Evolutionary conservation across 352 stramenopile species (phyloP), one percentile per base, ranked within the genome.

Genomic region (Phytophthora foliorum): DNA sequence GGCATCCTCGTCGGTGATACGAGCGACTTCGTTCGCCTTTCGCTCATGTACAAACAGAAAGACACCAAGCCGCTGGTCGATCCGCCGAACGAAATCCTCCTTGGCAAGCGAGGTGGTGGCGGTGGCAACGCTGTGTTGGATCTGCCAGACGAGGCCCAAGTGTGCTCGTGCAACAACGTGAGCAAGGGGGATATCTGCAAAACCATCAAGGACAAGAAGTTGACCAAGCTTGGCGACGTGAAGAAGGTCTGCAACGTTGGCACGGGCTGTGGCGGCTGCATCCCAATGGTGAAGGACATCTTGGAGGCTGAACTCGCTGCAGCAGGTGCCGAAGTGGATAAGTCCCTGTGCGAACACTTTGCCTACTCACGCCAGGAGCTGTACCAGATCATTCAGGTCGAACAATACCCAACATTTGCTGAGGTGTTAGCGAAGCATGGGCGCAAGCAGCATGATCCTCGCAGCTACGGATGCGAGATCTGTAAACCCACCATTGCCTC

Each of bases 91-190:
- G 73, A 88, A 62, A 87, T 93, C n/a, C 55, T 93, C 19, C 65
- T 88, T 29, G 75, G 78, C 11, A 85, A 85, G n/a, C 78, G 75
- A 32, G 69, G 69, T 16, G 44, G 58, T 3, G 63, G 60, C 24
- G 79, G 62, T 7, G 73, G 75, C 21, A 81, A 64, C 50, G 59
- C 71, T 1, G 71, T 87, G 7, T 61, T 88, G 16, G 84, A 91
- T 44, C 79, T 90, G 39, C 79, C 88, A 21, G 92, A 97, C 25
- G 88, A 87, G 51, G 77, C 88, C 17, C 88, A 97, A 76, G 86
- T 98, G 22, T 98, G 94, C 49, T 97, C 90, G 13, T 98, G 94
- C 76, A 98, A 98, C 74, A 93, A 97, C 74, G 90, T 98, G 21
- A 96, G 73, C 46, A 89, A 92, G 54, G 91, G 91, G 7, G 67